Base-by-base conservation (phyloP, 1,284 basidiomycete species). In the Papiliotrema flavescens region DNA sequence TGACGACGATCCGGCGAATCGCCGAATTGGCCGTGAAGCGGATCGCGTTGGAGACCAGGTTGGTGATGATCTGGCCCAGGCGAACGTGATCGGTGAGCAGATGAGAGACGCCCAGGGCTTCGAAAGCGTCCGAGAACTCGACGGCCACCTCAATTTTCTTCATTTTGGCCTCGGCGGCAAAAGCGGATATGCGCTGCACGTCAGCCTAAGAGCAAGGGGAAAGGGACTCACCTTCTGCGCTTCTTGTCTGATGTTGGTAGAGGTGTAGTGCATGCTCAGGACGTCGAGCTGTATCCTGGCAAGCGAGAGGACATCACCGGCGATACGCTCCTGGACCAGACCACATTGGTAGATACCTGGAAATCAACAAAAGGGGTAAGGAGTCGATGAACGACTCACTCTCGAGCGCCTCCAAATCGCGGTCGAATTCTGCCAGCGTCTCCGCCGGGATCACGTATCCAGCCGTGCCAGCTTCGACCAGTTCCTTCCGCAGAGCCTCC, bases 301-400 rank as follows among this genome's bases (percentile, higher is more conserved):
- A 5, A 78, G 58, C 0, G 76, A 76, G 3, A 78, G 64, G 3
- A 78, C 69, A 39, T 79, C 77, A 46, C 74, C 74, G 2, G 76
- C 76, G 34, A 79, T 78, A 9, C 76, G 70, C 51, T 77, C 75
- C 59, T 78, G 77, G 1, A 74, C 70, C 14, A 77, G 66, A 32
- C 77, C 76, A 53, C 76, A 76, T 53, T 70, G 68, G 49, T 69
- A 65, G 47, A 70, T 68, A 44, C 59, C 61, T 61, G 20, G 20
- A 36, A 34, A 11, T 22, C 40, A 17, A 36, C 17, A 17, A 17
- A 36, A 36, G 17, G 11, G 35, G 35, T 36, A 17, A 40, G 46
- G 39, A 14, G 9, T 45, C 45, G 20, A 45, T 22, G 22, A 40
- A 24, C 7, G 3, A 61, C 62, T 62, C 52, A 64, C 70, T 69